phyloP scores from a whole-genome alignment of 768 basidiomycete species.

The Pleurotus sapidus region DNA sequence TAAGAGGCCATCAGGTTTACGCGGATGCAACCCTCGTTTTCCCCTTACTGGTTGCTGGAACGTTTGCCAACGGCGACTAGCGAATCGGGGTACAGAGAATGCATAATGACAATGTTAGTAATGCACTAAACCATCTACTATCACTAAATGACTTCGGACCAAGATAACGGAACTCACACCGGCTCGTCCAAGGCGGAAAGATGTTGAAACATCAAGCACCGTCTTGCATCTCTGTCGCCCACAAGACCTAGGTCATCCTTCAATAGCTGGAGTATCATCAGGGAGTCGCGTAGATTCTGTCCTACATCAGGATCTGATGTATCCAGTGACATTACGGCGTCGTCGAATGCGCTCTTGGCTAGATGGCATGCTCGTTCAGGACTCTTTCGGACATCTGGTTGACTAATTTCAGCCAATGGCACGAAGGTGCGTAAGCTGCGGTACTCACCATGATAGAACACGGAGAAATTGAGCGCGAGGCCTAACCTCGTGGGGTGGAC shows the following conservation, averaged over 20 bases:
- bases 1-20: slow-evolving; percentile 51
- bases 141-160: neutral
- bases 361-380: slow-evolving; percentile 86
- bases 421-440: neutral
- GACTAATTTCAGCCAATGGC: neutral
- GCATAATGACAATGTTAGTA: neutral
- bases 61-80: slow-evolving; percentile 62
- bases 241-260: slow-evolving; percentile 83
- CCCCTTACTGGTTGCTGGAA: slow-evolving; percentile 92
- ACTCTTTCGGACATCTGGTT: slow-evolving; percentile 70
- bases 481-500: slow-evolving; percentile 87
- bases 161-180: neutral
- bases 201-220: slow-evolving; percentile 19
- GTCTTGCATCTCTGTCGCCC: slow-evolving; percentile 73
- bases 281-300: slow-evolving; percentile 61
- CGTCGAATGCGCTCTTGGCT: slow-evolving; percentile 91
- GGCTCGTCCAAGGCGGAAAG: neutral
- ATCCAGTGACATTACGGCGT: slow-evolving; percentile 71
- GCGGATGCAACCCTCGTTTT: slow-evolving; percentile 98
- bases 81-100: slow-evolving; percentile 6
- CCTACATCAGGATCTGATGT: slow-evolving; percentile 32
- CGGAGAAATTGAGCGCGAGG: slow-evolving; percentile 90
- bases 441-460: slow-evolving; percentile 73
- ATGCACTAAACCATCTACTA: neutral
- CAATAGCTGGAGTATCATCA: slow-evolving; percentile 81